These are phyloP conservation scores for Abrus precatorius DNA, from an alignment of 306 rosid genomes.

Conservation along the genomic window DNA sequence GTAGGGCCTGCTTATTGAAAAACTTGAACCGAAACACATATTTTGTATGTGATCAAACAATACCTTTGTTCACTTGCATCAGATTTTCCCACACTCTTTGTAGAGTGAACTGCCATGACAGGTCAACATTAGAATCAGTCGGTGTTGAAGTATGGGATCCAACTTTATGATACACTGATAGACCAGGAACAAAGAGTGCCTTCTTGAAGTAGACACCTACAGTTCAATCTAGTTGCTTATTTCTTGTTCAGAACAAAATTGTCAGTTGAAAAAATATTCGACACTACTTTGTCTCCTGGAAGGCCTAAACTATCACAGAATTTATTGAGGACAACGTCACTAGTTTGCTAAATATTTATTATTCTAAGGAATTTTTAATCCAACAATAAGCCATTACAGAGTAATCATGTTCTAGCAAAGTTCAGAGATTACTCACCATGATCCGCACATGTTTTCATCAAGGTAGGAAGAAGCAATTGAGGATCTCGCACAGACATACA, in stretches of 20 bases:
- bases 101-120: slow-evolving; percentile 89
- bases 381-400: slow-evolving; percentile 13
- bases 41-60: slow-evolving; percentile 26
- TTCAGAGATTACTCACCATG: slow-evolving; percentile 66
- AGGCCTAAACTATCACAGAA: slow-evolving; percentile 16
- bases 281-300: slow-evolving; percentile 3
- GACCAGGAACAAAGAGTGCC: slow-evolving; percentile 90
- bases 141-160: slow-evolving; percentile 72
- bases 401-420: slow-evolving; percentile 38
- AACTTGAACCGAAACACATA: slow-evolving; percentile 10
- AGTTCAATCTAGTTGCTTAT: slow-evolving; percentile 39
- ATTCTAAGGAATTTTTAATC: background rate
- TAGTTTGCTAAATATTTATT: slow-evolving; percentile 20
- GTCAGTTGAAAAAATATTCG: slow-evolving; percentile 5
- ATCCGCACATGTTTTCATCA: slow-evolving; percentile 85
- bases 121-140: slow-evolving; percentile 69
- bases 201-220: slow-evolving; percentile 87
- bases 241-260: slow-evolving; percentile 29
- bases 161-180: slow-evolving; percentile 79
- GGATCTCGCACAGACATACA: slow-evolving; percentile 97
- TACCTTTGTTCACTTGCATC: slow-evolving; percentile 76
- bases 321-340: slow-evolving; percentile 20
- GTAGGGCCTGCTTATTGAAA: background rate
- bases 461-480: slow-evolving; percentile 80
- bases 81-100: slow-evolving; percentile 88